phyloP scores from a whole-genome alignment of 2,329 filamentous ascomycete genomes.

The Trematosphaeria pertusa region DNA sequence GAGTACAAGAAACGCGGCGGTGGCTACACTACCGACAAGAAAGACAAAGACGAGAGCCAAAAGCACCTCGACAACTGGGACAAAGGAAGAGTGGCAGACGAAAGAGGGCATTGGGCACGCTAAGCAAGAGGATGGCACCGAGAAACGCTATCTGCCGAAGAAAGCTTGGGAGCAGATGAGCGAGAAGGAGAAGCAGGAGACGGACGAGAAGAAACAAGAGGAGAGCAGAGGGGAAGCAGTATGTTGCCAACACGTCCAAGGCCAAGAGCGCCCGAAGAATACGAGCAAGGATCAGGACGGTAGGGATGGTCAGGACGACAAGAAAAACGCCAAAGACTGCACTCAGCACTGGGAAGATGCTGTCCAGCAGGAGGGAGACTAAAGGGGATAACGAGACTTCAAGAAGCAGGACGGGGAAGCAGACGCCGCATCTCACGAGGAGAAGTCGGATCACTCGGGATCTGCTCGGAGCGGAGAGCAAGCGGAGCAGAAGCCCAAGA shows the following conservation, averaged over 20 bases:
- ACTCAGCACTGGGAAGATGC: conserved; percentile 42
- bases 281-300: conserved; percentile 39
- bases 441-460: conserved; percentile 8
- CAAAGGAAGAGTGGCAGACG: conserved; percentile 58
- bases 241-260: conserved; percentile 52
- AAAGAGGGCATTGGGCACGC: conserved; percentile 56
- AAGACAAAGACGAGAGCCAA: conserved; percentile 52
- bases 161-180: conserved; percentile 58
- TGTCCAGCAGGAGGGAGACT: conserved; percentile 30
- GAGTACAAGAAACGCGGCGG: conserved; percentile 59
- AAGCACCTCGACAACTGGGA: conserved; percentile 56
- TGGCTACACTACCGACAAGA: conserved; percentile 54
- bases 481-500: conserved; percentile 11
- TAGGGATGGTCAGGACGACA: conserved; percentile 16
- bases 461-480: conserved; percentile 11
- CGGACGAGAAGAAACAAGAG: conserved; percentile 54
- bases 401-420: conserved; percentile 23
- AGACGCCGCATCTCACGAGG: conserved; percentile 13
- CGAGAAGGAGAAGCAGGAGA: conserved; percentile 54
- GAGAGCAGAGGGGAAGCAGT: conserved; percentile 55
- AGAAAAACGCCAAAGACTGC: conserved; percentile 35
- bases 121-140: conserved; percentile 52
- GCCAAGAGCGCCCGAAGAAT: conserved; percentile 51
- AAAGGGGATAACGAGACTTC: conserved; percentile 38
- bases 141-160: conserved; percentile 56